A percentile compares a stretch with the other conserved stretches of the same genome.
Evolutionary conservation across 768 basidiomycete genomes (phyloP).

Genomic region (Tylopilus intermedius): DNA sequence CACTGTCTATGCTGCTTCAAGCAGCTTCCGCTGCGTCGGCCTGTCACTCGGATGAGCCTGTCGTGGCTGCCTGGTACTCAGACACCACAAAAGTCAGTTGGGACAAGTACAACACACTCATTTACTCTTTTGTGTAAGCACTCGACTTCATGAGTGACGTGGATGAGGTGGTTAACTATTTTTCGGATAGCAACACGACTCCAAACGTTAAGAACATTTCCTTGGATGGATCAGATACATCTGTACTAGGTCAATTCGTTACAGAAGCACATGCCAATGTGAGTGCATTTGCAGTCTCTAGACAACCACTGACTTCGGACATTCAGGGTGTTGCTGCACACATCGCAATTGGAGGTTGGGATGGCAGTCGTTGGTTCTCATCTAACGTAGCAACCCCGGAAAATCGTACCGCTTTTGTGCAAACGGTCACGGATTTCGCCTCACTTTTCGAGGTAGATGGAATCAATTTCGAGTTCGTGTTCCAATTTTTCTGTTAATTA

Average conservation of each 20-base stretch:
- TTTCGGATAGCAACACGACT: background rate
- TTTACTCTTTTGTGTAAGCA: constrained; percentile 62
- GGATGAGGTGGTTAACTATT: background rate
- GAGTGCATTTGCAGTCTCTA: background rate
- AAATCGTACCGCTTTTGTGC: background rate
- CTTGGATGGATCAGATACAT: background rate
- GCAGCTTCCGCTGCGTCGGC: background rate
- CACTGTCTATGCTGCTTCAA: constrained; percentile 1
- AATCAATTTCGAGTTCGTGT: background rate
- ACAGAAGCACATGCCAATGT: background rate
- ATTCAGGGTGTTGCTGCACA: background rate
- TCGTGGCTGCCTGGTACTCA: constrained; percentile 56
- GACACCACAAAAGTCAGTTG: constrained; percentile 48
- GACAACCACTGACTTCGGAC: background rate
- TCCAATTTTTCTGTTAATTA: background rate
- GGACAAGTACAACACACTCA: constrained; percentile 68
- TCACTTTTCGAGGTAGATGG: background rate
- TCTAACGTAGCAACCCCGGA: background rate
- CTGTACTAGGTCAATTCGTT: background rate
- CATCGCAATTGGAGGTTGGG: background rate
- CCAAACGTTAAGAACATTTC: background rate
- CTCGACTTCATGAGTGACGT: background rate
- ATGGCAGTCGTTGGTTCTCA: background rate
- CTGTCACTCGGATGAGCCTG: background rate
- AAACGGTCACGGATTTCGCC: background rate